These are phyloP conservation scores for Macadamia tetraphylla DNA, from an alignment of 164 flowering plant species.

Conservation along the genomic window DNA sequence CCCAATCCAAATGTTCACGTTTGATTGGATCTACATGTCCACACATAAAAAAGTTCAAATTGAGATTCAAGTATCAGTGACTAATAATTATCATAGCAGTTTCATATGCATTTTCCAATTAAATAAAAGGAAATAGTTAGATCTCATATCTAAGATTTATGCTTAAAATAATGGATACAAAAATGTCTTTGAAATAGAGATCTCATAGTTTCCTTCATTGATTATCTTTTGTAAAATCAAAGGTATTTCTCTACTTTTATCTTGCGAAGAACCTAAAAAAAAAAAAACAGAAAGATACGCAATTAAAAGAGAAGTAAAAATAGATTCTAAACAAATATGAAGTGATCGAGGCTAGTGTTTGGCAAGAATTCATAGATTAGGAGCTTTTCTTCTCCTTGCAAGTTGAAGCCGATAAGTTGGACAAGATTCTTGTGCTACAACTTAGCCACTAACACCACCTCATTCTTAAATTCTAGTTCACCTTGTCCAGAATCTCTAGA, in stretches of 20 bases:
- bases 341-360: conserved; percentile 34
- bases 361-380: conserved; percentile 37
- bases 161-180: too few relatives aligned
- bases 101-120: too few relatives aligned
- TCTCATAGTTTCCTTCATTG: not conserved
- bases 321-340: not conserved
- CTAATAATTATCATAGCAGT: too few relatives aligned
- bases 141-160: not conserved
- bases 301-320: not conserved
- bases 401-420: conserved; percentile 29
- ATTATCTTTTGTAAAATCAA: not conserved
- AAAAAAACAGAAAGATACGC: not conserved
- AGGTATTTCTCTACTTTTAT: too few relatives aligned
- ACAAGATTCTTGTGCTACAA: conserved; percentile 42
- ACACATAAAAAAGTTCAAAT: not conserved
- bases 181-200: not conserved
- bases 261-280: not conserved
- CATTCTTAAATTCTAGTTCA: conserved; percentile 23
- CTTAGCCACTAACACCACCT: conserved; percentile 25
- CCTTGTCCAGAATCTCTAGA: conserved; percentile 29
- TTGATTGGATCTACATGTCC: conserved; percentile 23
- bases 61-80: too few relatives aligned
- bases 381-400: conserved; percentile 29
- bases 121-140: too few relatives aligned
- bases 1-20: conserved; percentile 34